Base-by-base conservation (phyloP, 2,329 filamentous ascomycete species). In the Epicoccum nigrum region DNA sequence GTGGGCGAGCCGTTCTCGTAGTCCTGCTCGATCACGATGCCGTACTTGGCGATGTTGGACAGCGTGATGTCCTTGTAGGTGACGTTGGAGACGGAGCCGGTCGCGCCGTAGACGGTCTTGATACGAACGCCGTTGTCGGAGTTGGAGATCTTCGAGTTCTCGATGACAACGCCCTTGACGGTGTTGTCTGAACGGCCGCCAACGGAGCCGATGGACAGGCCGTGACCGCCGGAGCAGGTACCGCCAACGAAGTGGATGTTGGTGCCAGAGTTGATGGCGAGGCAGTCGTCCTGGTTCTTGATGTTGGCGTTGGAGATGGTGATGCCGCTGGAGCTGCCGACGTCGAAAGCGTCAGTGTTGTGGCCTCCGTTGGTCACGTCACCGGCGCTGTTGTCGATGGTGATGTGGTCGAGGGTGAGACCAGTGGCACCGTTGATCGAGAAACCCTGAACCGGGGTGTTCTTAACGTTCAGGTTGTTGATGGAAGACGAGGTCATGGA, bases 321-420 rank as follows among this genome's bases (percentile, higher is more conserved):
- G 30, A 84, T 71, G 28, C 74, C 74, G 19, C 69, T 74, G 13
- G 75, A 79, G 28, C 67, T 73, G 41, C 80, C 79, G 40, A 86
- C 76, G 50, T 85, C 82, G 58, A 85, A 86, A 1, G 73, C 79
- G 59, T 85, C 82, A 2, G 82, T 85, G 73, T 85, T 85, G 62
- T 74, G 71, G 34, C 69, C 71, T 30, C 60, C 62, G 21, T 62
- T 61, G 4, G 64, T 65, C 5, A 62, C 51, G 54, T 82, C 79
- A 27, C 84, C 84, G 15, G 74, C 82, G 4, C 76, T 76, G 73
- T 86, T 83, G 67, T 86, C 80, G 55, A 86, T 81, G 19, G 76
- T 81, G 60, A 86, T 76, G 35, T 74, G 64, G 20, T 75, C 75
- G 19, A 87, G 60, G 3, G 70, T 72, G 5, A 84, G 70, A 37